phyloP scores from a whole-genome alignment of 805 yeast genomes.

The Wickerhamomyces strasburgensis region DNA sequence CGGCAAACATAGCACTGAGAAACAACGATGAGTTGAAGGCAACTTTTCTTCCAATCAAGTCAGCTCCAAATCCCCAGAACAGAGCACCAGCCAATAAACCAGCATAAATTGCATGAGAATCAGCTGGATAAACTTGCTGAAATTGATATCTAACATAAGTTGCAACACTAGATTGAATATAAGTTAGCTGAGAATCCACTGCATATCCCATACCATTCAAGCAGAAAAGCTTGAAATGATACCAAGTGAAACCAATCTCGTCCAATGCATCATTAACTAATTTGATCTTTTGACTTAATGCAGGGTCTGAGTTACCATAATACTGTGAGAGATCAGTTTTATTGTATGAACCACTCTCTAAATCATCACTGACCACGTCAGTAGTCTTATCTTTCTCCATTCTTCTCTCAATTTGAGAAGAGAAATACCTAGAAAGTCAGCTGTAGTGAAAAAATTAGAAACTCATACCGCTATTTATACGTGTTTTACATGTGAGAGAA shows the following conservation, averaged over 20 bases:
- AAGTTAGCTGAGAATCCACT: constrained; percentile 44
- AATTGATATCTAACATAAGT: constrained; percentile 42
- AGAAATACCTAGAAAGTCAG: too few species aligned
- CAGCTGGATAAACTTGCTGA: constrained; percentile 36
- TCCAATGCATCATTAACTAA: constrained; percentile 49
- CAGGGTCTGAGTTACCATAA: constrained; percentile 27
- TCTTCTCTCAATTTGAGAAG: too few species aligned
- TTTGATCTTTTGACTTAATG: constrained; percentile 30
- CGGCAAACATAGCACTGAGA: constrained; percentile 39
- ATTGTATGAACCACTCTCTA: too few species aligned
- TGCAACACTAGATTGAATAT: constrained; percentile 40
- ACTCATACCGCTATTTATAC: too few species aligned
- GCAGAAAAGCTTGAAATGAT: constrained; percentile 39
- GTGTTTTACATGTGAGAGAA: too few species aligned
- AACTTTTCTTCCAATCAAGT: constrained; percentile 43
- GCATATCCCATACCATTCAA: constrained; percentile 49
- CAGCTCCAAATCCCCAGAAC: constrained; percentile 49
- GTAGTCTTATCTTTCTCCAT: too few species aligned
- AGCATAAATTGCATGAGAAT: constrained; percentile 40
- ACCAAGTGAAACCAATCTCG: constrained; percentile 57
- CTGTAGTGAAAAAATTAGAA: too few species aligned
- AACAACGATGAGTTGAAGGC: constrained; percentile 45
- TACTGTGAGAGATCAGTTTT: constrained; percentile 16
- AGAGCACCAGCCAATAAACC: constrained; percentile 45
- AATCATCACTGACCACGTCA: too few species aligned